These are phyloP conservation scores for Globisporangium carolinianum DNA, from an alignment of 352 stramenopile species.

Conservation along the genomic window DNA sequence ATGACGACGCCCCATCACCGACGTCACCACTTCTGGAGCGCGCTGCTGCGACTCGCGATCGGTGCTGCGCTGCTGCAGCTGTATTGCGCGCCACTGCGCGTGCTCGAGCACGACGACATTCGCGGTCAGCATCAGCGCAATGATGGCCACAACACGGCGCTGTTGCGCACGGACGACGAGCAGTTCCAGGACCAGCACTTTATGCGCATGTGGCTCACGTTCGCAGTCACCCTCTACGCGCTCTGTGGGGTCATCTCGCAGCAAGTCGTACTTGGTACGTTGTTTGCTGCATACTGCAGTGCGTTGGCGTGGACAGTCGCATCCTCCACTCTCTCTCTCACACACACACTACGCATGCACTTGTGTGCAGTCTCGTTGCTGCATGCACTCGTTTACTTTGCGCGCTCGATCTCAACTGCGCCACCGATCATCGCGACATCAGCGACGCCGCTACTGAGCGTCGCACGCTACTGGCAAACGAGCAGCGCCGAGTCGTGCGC, in stretches of 20 bases:
- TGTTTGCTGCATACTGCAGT: too few species aligned
- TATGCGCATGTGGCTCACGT: constrained; percentile 16
- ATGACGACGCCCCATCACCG: too few species aligned
- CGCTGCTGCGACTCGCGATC: constrained; percentile 1
- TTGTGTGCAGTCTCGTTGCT: constrained; percentile 8
- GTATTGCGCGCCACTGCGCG: constrained; percentile 11
- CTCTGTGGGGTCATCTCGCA: constrained; percentile 5
- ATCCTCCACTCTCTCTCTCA: too few species aligned
- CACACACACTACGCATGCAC: too few species aligned
- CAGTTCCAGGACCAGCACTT: constrained; percentile 8
- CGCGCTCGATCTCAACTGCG: constrained; percentile 1
- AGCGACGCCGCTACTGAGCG: background rate
- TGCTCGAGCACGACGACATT: constrained; percentile 1
- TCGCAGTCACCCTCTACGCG: constrained; percentile 7
- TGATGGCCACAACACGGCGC: too few species aligned
- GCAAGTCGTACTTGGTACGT: constrained; percentile 10
- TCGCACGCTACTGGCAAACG: constrained; percentile 7
- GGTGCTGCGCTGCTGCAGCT: constrained; percentile 2
- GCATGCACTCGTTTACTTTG: constrained; percentile 17
- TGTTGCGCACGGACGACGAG: background rate
- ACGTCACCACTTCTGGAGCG: background rate
- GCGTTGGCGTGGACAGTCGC: background rate
- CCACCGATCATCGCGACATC: constrained; percentile 6
- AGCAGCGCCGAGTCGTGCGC: constrained; percentile 4
- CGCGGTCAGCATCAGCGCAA: too few species aligned